These are phyloP conservation scores for Hymenoscyphus linearis DNA, from an alignment of 2,329 filamentous ascomycete species.

Conservation along the genomic window DNA sequence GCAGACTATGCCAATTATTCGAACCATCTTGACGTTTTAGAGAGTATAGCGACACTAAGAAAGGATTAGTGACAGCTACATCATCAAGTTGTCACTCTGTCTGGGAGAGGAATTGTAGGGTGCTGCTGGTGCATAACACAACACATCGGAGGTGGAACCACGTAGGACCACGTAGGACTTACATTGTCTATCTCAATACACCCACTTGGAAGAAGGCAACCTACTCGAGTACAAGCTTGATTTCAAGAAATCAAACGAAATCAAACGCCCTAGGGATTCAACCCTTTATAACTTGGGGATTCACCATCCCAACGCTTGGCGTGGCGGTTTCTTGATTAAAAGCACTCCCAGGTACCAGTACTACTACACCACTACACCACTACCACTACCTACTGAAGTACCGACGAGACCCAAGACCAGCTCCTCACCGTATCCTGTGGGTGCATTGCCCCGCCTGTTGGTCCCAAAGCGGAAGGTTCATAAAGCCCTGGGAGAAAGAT, in stretches of 20 bases:
- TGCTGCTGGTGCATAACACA: neutral
- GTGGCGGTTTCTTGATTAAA: neutral
- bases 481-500: neutral
- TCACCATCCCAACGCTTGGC: neutral
- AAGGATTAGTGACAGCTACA: neutral
- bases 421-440: neutral
- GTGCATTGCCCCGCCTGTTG: neutral
- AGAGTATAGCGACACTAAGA: neutral
- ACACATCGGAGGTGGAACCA: neutral
- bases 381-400: no score
- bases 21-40: conserved; percentile 18
- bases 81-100: neutral
- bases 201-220: neutral
- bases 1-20: conserved; percentile 12
- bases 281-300: neutral
- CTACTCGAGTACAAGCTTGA: neutral
- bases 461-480: neutral
- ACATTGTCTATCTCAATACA: neutral
- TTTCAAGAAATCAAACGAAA: neutral
- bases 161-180: neutral
- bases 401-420: no score
- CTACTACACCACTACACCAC: no score
- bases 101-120: neutral
- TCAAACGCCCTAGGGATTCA: neutral
- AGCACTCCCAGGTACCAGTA: neutral